Evolutionary conservation across 495 filamentous ascomycete species (phyloP), one percentile per base, ranked within the genome.

Genomic region (Choiromyces venosus): DNA sequence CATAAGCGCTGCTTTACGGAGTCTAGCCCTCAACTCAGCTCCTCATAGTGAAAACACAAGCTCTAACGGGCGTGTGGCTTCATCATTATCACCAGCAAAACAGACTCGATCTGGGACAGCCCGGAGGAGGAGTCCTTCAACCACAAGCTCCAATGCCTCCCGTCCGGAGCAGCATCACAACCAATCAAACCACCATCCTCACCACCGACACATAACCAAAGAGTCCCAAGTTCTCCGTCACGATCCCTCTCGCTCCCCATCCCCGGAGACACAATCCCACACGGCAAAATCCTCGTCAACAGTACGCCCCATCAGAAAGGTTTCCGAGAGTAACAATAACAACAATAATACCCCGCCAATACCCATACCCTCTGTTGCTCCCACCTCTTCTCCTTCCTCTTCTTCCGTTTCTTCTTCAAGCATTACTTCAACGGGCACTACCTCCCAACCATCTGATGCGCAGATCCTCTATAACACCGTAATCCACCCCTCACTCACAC

Each of bases 31-130:
- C 19, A 80, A 80, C 61, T 37, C 78, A 64, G 73, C 78, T 4
- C 78, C 78, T 37, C 77, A 79, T 56, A 76, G 65, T 25, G 78
- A 78, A 19, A 79, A 75, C 14, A 76, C 75, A 10, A 67, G 73
- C 56, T 61, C 42, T 46, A 44, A 73, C 46, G 46, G 68, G 18
- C 77, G 76, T 12, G 76, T 79, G 40, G 68, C 70, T 37, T 68
- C 67, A 21, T 67, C 71, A n/a, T 68, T 64, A 21, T 67, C 71
- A n/a, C 71, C 77, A 9, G 66, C 78, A 37, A 61, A 61, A 29
- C 52, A 8, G 9, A 33, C 36, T 35, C 36, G 36, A 16, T 10
- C 37, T 8, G 37, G 40, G 36, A 68, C 66, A n/a, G 36, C 66
- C 29, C 66, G 66, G 0, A 68, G 77, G 37, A 79, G 76, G 36